Evolutionary conservation across 2,329 filamentous ascomycete genomes (phyloP).

Genomic region (Colletotrichum brevisporum): DNA sequence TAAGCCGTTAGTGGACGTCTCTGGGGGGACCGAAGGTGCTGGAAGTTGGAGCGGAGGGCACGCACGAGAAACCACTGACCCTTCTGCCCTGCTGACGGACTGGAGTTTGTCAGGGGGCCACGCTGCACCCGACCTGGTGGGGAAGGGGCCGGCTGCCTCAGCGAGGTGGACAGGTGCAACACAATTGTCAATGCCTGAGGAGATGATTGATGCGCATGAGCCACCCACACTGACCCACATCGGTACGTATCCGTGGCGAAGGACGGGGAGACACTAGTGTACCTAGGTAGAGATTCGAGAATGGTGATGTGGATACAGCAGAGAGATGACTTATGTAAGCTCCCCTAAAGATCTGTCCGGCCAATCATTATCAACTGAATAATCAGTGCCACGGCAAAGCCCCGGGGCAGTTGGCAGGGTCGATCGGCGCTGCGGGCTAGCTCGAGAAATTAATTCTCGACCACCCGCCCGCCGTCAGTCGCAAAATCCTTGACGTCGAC

Average conservation of each 20-base stretch:
- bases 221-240: background rate
- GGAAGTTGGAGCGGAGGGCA: slow-evolving; percentile 5
- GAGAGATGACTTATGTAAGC: background rate
- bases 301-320: no score
- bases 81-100: background rate
- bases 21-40: slow-evolving; percentile 26
- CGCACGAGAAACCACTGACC: slow-evolving; percentile 11
- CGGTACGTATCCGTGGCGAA: background rate
- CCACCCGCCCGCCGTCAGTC: background rate
- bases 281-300: no score
- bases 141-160: slow-evolving; percentile 1
- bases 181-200: slow-evolving; percentile 19
- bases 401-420: slow-evolving; percentile 4
- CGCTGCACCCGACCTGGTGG: no score
- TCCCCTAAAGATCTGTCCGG: background rate
- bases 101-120: no score
- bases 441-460: slow-evolving; percentile 29
- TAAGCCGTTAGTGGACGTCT: background rate
- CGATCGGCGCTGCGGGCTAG: background rate
- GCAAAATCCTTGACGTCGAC: slow-evolving; percentile 40
- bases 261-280: no score
- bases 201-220: background rate
- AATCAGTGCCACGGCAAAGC: slow-evolving; percentile 19
- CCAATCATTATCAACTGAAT: background rate
- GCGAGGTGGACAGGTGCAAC: background rate